Conservation (phyloP, 345 rosid genomes). For the Camelina neglecta region DNA sequence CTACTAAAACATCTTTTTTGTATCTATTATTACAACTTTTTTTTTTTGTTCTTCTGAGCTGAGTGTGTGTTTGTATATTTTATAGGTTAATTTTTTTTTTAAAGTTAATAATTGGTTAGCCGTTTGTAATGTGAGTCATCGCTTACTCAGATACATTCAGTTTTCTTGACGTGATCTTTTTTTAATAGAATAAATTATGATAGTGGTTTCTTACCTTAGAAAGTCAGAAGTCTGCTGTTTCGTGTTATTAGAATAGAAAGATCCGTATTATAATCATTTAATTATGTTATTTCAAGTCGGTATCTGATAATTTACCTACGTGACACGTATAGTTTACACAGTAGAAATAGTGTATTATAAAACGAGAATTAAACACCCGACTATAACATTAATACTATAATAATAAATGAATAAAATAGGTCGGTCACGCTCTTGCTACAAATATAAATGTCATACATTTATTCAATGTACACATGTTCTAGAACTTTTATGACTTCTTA, state of each 20-base stretch:
- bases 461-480: conserved; percentile 12
- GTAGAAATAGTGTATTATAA: not conserved
- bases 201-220: conserved; percentile 22
- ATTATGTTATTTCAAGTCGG: not conserved
- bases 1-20: conserved; percentile 2
- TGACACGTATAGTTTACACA: conserved; percentile 12
- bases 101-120: conserved; percentile 23
- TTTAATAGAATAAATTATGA: not conserved
- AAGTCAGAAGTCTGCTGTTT: not conserved
- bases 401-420: conserved; percentile 7
- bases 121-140: conserved; percentile 37
- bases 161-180: conserved; percentile 32
- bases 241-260: no score
- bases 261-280: no score
- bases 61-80: not conserved
- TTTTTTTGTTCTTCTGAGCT: not conserved
- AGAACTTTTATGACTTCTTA: not conserved
- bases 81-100: not conserved
- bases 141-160: conserved; percentile 37
- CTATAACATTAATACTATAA: not conserved
- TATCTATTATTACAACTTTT: not conserved
- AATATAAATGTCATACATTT: not conserved
- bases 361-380: not conserved
- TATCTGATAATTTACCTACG: not conserved
- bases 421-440: conserved; percentile 16